Evolutionary conservation across 257 asterid species (phyloP).

Genomic region (Penstemon eatonii): DNA sequence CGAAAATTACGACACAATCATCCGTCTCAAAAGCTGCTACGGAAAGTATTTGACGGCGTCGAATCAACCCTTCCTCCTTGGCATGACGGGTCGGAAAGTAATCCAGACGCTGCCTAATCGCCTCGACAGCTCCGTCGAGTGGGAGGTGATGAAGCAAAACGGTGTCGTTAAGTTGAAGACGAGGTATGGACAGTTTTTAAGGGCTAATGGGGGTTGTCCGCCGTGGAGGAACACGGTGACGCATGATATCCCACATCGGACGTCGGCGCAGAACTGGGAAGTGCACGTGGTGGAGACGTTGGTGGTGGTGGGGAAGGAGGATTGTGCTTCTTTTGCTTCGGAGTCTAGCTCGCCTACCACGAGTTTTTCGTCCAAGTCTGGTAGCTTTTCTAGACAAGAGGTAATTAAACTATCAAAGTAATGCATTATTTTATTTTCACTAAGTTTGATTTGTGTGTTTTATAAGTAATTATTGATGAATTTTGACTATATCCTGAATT

Average conservation of each 20-base stretch:
- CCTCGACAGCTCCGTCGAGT: slow-evolving; percentile 84
- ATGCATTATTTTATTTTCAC: not conserved
- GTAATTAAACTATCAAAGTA: slow-evolving; percentile 26
- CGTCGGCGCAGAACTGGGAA: slow-evolving; percentile 87
- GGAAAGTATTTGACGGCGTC: slow-evolving; percentile 74
- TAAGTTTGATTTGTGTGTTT: not conserved
- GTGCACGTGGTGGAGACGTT: slow-evolving; percentile 75
- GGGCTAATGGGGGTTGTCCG: slow-evolving; percentile 88
- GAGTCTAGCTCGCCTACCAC: slow-evolving; percentile 58
- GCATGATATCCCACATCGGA: slow-evolving; percentile 86
- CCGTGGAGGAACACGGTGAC: slow-evolving; percentile 98
- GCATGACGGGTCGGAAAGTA: slow-evolving; percentile 82
- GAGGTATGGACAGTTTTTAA: slow-evolving; percentile 75
- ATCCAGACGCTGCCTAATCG: slow-evolving; percentile 60
- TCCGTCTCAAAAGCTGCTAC: slow-evolving; percentile 67
- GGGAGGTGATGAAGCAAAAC: slow-evolving; percentile 85
- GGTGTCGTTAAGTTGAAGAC: slow-evolving; percentile 76
- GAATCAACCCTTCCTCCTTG: slow-evolving; percentile 60
- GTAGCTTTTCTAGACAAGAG: slow-evolving; percentile 72
- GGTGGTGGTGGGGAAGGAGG: slow-evolving; percentile 33
- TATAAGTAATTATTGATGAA: not conserved
- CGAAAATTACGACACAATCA: slow-evolving; percentile 31
- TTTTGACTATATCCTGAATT: slow-evolving; percentile 2
- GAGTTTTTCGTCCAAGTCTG: slow-evolving; percentile 53
- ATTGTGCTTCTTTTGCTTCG: slow-evolving; percentile 48